Base-by-base conservation (phyloP, 305 asterid genomes). In the Solanum chacoense region DNA sequence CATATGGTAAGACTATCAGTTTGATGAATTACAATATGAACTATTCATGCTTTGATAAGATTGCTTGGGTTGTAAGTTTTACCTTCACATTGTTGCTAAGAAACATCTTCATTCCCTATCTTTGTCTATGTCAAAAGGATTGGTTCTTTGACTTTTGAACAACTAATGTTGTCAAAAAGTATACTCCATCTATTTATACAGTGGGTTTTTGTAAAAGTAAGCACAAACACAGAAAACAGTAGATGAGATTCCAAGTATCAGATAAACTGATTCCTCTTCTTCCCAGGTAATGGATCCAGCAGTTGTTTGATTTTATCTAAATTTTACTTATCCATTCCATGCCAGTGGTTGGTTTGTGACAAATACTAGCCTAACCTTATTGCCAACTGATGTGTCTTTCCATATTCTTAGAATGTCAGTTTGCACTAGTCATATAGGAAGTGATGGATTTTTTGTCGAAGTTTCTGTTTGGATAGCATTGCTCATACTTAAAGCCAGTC, bases 1-100 rank as follows among this genome's bases (percentile, higher is more conserved):
- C 98, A 85, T 97, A 97, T 91, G 99, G 98, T 97, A 92, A 89
- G 92, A 88, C 40, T 84, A 55, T 20, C 74, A 18, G 42, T 11
- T 84, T 84, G 87, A 84, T 84, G 29, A 84, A 31, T 84, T 84
- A 22, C 35, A 22, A 22, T 55, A 22, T 31, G 31, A 55, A 50
- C 45, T 50, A 55, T 36, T 31, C 74, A 55, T 84, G 87, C 42
- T 50, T 31, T 84, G 74, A 50, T 84, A 55, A 34, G 16, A 38
- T 84, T 50, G n/a, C 22, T 83, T 83, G 87, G 36, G 40, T 18
- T 31, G 87, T 83, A 50, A 20, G 42, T 84, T 55, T 79, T 55
- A 84, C 31, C 74, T 83, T 83, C 73, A 50, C 26, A 14, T 83
- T 50, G 74, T 84, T 84, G 74, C 32, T 50, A 59, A 50, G 31